Conservation (phyloP, 1,284 basidiomycete species). For the Xanthoconium separans region DNA sequence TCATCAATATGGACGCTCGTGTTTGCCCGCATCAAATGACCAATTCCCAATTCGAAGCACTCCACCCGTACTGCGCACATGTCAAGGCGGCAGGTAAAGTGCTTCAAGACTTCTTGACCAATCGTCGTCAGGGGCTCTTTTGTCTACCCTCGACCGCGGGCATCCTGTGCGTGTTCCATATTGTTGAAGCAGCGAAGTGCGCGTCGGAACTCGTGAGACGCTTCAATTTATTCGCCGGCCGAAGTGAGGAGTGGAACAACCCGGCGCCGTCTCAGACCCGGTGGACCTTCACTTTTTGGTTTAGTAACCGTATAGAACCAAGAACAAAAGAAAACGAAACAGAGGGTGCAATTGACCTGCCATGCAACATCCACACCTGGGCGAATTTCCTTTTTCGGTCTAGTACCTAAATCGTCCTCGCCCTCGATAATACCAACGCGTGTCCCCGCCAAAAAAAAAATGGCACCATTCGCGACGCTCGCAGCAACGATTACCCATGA, state of each 20-base stretch:
- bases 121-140: slow-evolving; percentile 11
- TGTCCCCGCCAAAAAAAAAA: slow-evolving; percentile 12
- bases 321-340: neutral
- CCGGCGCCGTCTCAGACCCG: neutral
- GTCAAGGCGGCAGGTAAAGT: slow-evolving; percentile 9
- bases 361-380: slow-evolving; percentile 23
- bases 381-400: slow-evolving; percentile 26
- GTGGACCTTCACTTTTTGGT: neutral
- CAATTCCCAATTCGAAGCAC: slow-evolving; percentile 34
- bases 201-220: slow-evolving; percentile 15
- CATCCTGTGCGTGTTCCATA: slow-evolving; percentile 33
- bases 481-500: slow-evolving; percentile 39
- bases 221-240: slow-evolving; percentile 5
- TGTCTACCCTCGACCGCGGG: slow-evolving; percentile 28
- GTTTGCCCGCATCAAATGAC: slow-evolving; percentile 24
- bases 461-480: slow-evolving; percentile 34
- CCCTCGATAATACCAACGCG: slow-evolving; percentile 11
- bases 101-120: slow-evolving; percentile 21
- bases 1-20: slow-evolving; percentile 23
- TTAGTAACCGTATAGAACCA: neutral
- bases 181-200: slow-evolving; percentile 20
- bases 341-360: slow-evolving; percentile 3
- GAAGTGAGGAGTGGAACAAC: slow-evolving; percentile 19
- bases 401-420: neutral
- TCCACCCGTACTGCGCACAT: slow-evolving; percentile 16